Base-by-base conservation (phyloP, 805 yeast genomes). In the Pichia sporocuriosa region DNA sequence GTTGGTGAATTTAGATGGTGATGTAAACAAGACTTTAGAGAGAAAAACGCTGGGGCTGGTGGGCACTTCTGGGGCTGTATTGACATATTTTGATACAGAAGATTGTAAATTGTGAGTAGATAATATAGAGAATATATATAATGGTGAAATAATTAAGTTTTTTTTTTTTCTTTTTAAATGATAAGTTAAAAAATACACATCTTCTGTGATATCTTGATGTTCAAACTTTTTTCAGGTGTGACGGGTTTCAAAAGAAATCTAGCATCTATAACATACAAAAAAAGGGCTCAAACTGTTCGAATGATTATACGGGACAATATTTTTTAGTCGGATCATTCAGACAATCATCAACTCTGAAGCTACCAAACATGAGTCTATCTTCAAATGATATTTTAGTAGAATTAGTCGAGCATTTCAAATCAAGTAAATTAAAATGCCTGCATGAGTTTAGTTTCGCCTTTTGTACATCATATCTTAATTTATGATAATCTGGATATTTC, bases 1-100 rank as follows among this genome's bases (percentile, higher is more conserved):
- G 2, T 53, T 83, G 23, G 48, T 83, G 11, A 70, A 63, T 36
- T 72, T 67, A n/a, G 42, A 37, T 15, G 40, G 38, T 8, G 47
- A 39, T 11, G 4, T 10, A 1, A 27, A 34, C 23, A 37, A 35
- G 2, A 23, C 15, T 6, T 6, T 43, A n/a, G 36, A 35, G 20
- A 16, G 28, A n/a, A 35, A 31, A 2, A 19, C 43, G 4, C 12
- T 17, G 3, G 20, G 10, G 2, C 20, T 48, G 8, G 17, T 48
- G 3, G 47, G 43, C 4, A 43, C 43, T 6, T 21, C 47, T 3
- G 52, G 53, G 13, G 34, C 40, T 4, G 32, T 44, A 20, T 32
- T 46, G 19, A 33, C 35, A 6, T 46, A 50, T 32, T n/a, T 20
- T n/a, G 23, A 20, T 13, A 2, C 33, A 3, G 13, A 28, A 9